phyloP scores from a whole-genome alignment of 2,329 filamentous ascomycete genomes.

The Colletotrichum euphorbiae region DNA sequence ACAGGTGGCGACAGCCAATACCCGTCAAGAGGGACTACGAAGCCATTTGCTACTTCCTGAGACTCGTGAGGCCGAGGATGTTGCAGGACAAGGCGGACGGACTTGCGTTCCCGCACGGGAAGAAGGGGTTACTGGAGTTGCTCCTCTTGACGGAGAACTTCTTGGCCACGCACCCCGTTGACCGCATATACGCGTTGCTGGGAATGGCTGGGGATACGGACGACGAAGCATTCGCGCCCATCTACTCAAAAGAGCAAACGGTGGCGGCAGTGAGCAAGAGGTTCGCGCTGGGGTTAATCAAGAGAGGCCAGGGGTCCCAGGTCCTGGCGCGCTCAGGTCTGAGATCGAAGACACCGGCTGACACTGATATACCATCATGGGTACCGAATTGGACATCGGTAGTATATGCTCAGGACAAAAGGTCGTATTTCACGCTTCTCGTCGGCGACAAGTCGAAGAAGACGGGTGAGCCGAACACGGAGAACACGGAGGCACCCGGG shows the following conservation, averaged over 20 bases:
- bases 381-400: slow-evolving; percentile 11
- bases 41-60: neutral
- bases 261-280: neutral
- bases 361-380: slow-evolving; percentile 6
- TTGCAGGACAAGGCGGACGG: neutral
- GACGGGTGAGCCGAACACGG: neutral
- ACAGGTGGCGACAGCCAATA: neutral
- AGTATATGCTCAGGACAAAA: neutral
- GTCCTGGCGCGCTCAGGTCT: neutral
- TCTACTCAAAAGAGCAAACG: slow-evolving; percentile 8
- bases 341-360: neutral
- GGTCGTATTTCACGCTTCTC: neutral
- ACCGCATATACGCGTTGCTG: neutral
- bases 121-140: neutral
- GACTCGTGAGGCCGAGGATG: neutral
- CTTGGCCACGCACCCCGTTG: neutral
- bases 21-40: neutral
- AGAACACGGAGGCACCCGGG: neutral
- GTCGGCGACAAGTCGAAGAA: neutral
- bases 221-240: neutral
- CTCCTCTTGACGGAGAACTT: neutral
- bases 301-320: neutral
- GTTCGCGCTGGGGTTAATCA: neutral
- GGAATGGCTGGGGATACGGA: neutral
- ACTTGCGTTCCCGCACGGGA: neutral